Evolutionary conservation across 441 rosid genomes (phyloP), one percentile per base, ranked within the genome.

Genomic region (Eruca vesicaria): DNA sequence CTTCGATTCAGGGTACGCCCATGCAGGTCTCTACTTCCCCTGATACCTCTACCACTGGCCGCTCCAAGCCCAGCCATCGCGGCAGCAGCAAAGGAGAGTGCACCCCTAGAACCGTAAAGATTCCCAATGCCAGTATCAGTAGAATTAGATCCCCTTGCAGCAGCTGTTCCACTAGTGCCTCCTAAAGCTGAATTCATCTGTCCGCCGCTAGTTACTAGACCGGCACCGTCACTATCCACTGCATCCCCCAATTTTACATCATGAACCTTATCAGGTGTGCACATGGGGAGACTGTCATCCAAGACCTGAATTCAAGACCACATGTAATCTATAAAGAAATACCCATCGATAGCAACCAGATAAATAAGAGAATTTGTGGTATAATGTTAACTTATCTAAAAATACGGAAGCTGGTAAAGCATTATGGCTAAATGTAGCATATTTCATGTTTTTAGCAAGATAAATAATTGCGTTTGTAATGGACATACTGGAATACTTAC

Each of bases 1-100:
- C 90, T 82, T 63, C 97, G 88, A 63, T 84, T 82, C 18, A 86
- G 68, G 33, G 88, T 88, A n/a, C 91, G 94, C 69, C 98, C 99
- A 35, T 91, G 99, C 48, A 93, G 87, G 76, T 96, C 98, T 80
- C 98, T 83, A 69, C 93, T 90, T 75, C 94, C 97, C 74, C 98
- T 88, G 74, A 93, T 78, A 81, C 99, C 99, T 85, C 97, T 90
- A 73, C 96, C 93, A 82, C 92, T 90, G 68, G 92, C 85, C 81
- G 97, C 85, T 75, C 97, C 97, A 76, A 94, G 92, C 76, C 98
- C 99, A 79, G 98, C 97, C 98, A 94, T 94, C 10, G 99, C 96
- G 32, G 98, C 98, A 57, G 99, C 98, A 45, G 98, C 99, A 82
- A 93, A 97, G 38, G 98, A 93, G 90, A 91, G 89, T 21, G 97